These are phyloP conservation scores for Papiliotrema flavescens DNA, from an alignment of 1,284 basidiomycete species.

Conservation along the genomic window DNA sequence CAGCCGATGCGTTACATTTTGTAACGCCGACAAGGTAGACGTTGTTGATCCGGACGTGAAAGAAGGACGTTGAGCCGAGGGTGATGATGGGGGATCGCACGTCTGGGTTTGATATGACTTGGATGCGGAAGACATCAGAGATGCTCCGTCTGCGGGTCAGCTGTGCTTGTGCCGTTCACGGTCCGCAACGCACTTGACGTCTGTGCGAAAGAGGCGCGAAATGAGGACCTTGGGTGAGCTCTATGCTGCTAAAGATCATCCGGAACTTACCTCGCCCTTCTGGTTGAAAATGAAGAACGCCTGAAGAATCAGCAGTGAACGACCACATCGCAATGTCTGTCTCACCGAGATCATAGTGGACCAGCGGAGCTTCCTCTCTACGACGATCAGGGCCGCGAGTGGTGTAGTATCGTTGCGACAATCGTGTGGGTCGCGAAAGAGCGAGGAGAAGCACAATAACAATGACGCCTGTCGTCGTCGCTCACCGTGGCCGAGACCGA, in stretches of 20 bases:
- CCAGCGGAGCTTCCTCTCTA: too few species aligned
- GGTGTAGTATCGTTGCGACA: background rate
- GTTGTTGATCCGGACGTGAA: constrained; percentile 93
- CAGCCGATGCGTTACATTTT: constrained; percentile 95
- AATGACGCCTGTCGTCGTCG: background rate
- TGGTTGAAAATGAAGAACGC: constrained; percentile 98
- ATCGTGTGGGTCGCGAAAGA: too few species aligned
- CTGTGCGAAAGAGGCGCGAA: constrained; percentile 84
- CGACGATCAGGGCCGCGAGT: background rate
- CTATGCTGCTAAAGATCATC: background rate
- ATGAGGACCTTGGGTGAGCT: constrained; percentile 69
- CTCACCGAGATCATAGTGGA: constrained; percentile 33
- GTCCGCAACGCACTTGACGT: constrained; percentile 71
- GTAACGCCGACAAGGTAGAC: constrained; percentile 92
- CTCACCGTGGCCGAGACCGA: too few species aligned
- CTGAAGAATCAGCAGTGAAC: constrained; percentile 49
- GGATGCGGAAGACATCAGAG: constrained; percentile 93
- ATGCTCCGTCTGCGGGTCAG: constrained; percentile 75
- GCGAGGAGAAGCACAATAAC: background rate
- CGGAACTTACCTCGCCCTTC: constrained; percentile 77
- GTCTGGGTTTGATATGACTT: constrained; percentile 96
- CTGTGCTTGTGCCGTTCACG: constrained; percentile 5
- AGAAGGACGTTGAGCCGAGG: constrained; percentile 93
- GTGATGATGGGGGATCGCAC: constrained; percentile 97
- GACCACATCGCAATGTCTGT: background rate